Evolutionary conservation across 805 yeast species (phyloP).

Genomic region (Starmerella apicola): DNA sequence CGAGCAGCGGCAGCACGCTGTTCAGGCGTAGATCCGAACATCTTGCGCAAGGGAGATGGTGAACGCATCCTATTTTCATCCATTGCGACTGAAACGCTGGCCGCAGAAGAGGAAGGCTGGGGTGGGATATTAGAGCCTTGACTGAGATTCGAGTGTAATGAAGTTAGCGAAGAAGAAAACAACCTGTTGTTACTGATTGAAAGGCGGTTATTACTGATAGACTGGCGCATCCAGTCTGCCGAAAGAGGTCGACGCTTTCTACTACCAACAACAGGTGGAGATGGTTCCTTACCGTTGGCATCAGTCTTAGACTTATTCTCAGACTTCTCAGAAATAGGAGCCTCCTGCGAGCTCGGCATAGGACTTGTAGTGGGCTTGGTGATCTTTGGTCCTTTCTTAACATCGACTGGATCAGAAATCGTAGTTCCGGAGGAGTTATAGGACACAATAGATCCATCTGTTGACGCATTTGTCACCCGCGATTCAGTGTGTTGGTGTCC

Average conservation of each 20-base stretch:
- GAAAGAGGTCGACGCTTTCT: conserved; percentile 11
- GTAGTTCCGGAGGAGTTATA: too few species aligned
- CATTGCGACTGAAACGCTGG: not conserved
- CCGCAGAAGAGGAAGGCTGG: not conserved
- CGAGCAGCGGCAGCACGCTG: conserved; percentile 15
- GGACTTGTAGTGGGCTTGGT: too few species aligned
- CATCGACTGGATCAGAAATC: too few species aligned
- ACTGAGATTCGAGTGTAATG: conserved; percentile 1
- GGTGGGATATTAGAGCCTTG: not conserved
- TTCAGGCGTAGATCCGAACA: conserved; percentile 14
- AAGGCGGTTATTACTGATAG: conserved; percentile 9
- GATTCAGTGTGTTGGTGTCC: too few species aligned
- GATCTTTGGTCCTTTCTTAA: too few species aligned
- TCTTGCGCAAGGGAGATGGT: conserved; percentile 17
- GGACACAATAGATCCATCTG: too few species aligned
- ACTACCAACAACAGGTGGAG: not conserved
- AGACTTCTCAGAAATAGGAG: too few species aligned
- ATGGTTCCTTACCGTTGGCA: too few species aligned
- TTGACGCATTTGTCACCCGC: too few species aligned
- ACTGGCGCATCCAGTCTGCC: conserved; percentile 12
- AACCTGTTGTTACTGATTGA: conserved; percentile 10
- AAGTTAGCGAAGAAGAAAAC: conserved; percentile 7
- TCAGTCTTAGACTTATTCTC: too few species aligned
- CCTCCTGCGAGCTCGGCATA: too few species aligned
- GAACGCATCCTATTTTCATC: conserved; percentile 7